Conservation (phyloP, 495 filamentous ascomycete species). For the Annulohypoxylon stygium region DNA sequence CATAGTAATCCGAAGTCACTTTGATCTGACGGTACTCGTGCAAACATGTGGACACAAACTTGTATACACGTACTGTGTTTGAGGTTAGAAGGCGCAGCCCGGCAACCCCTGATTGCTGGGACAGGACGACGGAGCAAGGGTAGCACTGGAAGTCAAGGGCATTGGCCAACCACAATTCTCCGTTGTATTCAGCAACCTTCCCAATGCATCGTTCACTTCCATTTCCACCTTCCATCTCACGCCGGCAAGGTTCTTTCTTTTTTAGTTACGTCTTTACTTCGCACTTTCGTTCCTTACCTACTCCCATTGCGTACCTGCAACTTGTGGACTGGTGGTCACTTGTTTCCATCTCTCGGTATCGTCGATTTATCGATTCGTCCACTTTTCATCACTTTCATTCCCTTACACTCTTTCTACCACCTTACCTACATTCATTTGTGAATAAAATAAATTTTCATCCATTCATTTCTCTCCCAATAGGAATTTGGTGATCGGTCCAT, state of each 20-base stretch:
- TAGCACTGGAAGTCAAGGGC: background rate
- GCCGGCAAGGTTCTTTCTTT: slow-evolving; percentile 24
- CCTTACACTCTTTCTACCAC: slow-evolving; percentile 9
- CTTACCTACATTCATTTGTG: slow-evolving; percentile 29
- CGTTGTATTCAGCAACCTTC: slow-evolving; percentile 36
- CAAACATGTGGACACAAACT: slow-evolving; percentile 11
- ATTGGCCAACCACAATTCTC: slow-evolving; percentile 19
- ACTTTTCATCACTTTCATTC: slow-evolving; percentile 30
- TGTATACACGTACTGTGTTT: slow-evolving; percentile 31
- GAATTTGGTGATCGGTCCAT: slow-evolving; percentile 20
- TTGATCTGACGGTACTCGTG: background rate
- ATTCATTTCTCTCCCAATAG: slow-evolving; percentile 18
- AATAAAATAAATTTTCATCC: slow-evolving; percentile 12
- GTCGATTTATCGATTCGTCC: slow-evolving; percentile 16
- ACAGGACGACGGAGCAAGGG: background rate
- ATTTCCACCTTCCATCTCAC: slow-evolving; percentile 12
- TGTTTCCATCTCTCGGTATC: slow-evolving; percentile 25
- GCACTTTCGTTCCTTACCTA: slow-evolving; percentile 5
- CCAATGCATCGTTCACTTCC: slow-evolving; percentile 16
- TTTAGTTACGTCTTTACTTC: slow-evolving; percentile 1
- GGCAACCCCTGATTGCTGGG: slow-evolving; percentile 32
- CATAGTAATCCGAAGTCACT: background rate
- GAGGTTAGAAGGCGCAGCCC: slow-evolving; percentile 38
- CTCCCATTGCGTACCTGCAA: background rate
- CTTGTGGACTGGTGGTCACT: background rate